Conservation (phyloP, 495 filamentous ascomycete species). For the Neurospora tetraspora region DNA sequence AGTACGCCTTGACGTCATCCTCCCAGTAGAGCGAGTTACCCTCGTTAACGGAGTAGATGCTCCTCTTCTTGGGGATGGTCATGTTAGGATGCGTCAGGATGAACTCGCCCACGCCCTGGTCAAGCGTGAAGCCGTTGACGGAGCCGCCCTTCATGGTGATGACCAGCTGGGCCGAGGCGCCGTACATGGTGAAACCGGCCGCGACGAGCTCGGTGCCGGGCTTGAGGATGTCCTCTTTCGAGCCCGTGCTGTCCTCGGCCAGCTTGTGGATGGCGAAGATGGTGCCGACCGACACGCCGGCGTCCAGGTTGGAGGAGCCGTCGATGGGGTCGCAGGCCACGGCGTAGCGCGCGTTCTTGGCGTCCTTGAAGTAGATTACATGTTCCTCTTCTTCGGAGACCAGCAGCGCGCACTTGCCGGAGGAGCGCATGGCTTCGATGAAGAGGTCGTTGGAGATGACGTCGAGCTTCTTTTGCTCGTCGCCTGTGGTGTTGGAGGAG, state of each 20-base stretch:
- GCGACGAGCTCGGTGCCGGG: conserved; percentile 88
- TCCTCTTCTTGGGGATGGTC: conserved; percentile 64
- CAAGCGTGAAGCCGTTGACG: conserved; percentile 96
- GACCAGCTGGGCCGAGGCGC: conserved; percentile 89
- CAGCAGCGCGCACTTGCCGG: conserved; percentile 76
- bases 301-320: conserved; percentile 93
- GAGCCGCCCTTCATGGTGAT: conserved; percentile 90
- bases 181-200: conserved; percentile 98
- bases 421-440: conserved; percentile 84
- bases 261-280: conserved; percentile 95
- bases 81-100: conserved; percentile 96
- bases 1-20: conserved; percentile 76
- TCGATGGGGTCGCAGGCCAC: conserved; percentile 98
- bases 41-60: conserved; percentile 98
- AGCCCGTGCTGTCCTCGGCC: conserved; percentile 55
- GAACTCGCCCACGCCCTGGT: conserved; percentile 94
- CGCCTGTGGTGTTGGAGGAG: conserved; percentile 88
- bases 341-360: conserved; percentile 75
- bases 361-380: conserved; percentile 74
- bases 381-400: conserved; percentile 97
- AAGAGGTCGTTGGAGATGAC: conserved; percentile 98
- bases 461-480: conserved; percentile 99
- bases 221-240: conserved; percentile 72
- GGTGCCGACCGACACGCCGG: conserved; percentile 94
- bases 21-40: conserved; percentile 97